phyloP scores from a whole-genome alignment of 768 basidiomycete species.

The Mycena epipterygia region DNA sequence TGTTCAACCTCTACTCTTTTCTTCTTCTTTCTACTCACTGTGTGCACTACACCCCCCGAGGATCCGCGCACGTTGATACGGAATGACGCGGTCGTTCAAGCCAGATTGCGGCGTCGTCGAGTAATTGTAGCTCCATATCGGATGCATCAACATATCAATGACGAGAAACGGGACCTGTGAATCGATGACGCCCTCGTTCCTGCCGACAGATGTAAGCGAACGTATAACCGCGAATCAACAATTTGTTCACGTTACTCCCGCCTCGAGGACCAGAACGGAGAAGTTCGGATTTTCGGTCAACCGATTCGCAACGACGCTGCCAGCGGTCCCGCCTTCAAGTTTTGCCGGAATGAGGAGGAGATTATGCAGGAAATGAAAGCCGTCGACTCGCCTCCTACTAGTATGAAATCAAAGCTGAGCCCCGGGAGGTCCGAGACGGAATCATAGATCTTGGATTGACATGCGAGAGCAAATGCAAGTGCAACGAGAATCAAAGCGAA shows the following conservation, averaged over 20 bases:
- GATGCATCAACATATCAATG: conserved; percentile 14
- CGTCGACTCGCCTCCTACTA: neutral
- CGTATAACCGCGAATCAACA: neutral
- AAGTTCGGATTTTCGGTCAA: conserved; percentile 40
- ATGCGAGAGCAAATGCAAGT: neutral
- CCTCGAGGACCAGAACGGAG: conserved; percentile 44
- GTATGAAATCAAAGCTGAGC: conserved; percentile 21
- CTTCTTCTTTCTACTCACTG: neutral
- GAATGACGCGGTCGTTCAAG: conserved; percentile 34
- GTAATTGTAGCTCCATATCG: conserved; percentile 37
- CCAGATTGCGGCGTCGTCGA: conserved; percentile 39
- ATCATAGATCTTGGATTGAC: conserved; percentile 18
- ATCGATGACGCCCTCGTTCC: conserved; percentile 37
- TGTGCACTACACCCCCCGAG: conserved; percentile 22
- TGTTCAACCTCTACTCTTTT: no score
- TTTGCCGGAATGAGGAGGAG: neutral
- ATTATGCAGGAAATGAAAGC: neutral
- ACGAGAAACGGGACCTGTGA: conserved; percentile 33
- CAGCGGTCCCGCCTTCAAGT: conserved; percentile 47
- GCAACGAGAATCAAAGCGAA: neutral
- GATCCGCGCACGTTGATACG: conserved; percentile 36
- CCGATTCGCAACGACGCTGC: conserved; percentile 45
- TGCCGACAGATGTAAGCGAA: conserved; percentile 1
- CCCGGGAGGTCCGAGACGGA: conserved; percentile 9
- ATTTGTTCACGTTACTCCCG: conserved; percentile 36